Base-by-base conservation (phyloP, 169 alveolate species). In the Plasmodium coatneyi region DNA sequence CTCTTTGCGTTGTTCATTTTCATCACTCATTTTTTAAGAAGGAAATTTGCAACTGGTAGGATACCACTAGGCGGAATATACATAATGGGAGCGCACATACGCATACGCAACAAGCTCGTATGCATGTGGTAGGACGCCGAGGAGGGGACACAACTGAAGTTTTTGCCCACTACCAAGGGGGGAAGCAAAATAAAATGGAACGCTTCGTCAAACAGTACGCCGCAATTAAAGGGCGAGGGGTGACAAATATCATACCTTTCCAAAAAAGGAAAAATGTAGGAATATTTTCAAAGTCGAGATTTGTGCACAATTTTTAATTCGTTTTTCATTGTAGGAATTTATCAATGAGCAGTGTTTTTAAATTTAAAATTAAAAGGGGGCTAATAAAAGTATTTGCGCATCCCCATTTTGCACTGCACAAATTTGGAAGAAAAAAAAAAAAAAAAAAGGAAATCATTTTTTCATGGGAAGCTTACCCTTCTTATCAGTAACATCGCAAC, bases 1-100 rank as follows among this genome's bases (percentile, higher is more conserved):
- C 52, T 49, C 36, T 84, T 84, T 82, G 28, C 30, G 76, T 74
- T 46, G 70, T n/a, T 84, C 93, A 46, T 39, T 72, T 32, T 84
- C 80, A 34, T 83, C 76, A 49, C 86, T 72, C 93, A 84, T 84
- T 74, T 84, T 84, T 36, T 71, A 32, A 83, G n/a, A n/a, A 60
- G 46, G 60, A 49, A 16, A 49, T 49, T 49, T 49, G 14, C 60
- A 12, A 49, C 22, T 49, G 25, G 60, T 16, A 3, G 2, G 60
- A 4, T 49, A 16, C 7, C 14, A 49, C 60, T 49, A 16, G 22
- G 60, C 7, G 60, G 60, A 43, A 16, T 12, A 41, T 12, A 12
- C 60, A 49, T 3, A 49, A 49, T 9, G 60, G 60, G 9, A 6
- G 14, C 14, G 60, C 6, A 49, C 1, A 14, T 16, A 49, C 0